Evolutionary conservation across 2,329 filamentous ascomycete genomes (phyloP), one percentile per base, ranked within the genome.

Genomic region (Xylaria sp.): DNA sequence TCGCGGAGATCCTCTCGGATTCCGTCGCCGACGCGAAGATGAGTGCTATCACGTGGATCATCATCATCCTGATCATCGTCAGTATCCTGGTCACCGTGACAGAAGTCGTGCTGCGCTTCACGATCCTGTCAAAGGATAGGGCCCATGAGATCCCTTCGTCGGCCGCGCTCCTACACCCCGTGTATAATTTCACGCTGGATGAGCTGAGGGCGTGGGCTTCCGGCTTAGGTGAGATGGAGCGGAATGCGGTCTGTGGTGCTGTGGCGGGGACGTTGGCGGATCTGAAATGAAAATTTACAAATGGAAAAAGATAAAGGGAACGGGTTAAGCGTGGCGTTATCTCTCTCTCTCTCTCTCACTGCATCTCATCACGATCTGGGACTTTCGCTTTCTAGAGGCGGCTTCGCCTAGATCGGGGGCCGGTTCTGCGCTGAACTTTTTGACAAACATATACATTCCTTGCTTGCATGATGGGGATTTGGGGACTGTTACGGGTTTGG

Each of bases 11-110:
- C 23, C 79, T 99, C 1, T 92, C 90, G 11, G 93, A 99, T 75
- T 91, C 86, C 1, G 92, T 97, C 57, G 91, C 91, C 19, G 92
- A 97, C 72, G 88, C 90, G 66, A 97, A 96, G 74, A 97, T 97
- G 89, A 96, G 91, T 67, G 82, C 83, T 66, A 96, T 97, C 72
- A 99, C 94, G 0, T 97, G 93, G 93, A 97, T 99, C 74, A 89
- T 97, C 74, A 99, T 99, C 69, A 82, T 96, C 51, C 83, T 99
- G 51, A 99, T 99, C 71, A 75, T 95, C 52, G 79, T 97, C 66
- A 93, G 89, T 71, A 97, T 99, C 69, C 79, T 92, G 55, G 91
- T 99, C 56, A 97, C 94, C 1, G 89, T 91, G 54, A 87, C 89
- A 2, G 94, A 99, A 76, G 93, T 97, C 7, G 85, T 89, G 57